Base-by-base conservation (phyloP, 495 filamentous ascomycete species). In the Annulohypoxylon stygium region DNA sequence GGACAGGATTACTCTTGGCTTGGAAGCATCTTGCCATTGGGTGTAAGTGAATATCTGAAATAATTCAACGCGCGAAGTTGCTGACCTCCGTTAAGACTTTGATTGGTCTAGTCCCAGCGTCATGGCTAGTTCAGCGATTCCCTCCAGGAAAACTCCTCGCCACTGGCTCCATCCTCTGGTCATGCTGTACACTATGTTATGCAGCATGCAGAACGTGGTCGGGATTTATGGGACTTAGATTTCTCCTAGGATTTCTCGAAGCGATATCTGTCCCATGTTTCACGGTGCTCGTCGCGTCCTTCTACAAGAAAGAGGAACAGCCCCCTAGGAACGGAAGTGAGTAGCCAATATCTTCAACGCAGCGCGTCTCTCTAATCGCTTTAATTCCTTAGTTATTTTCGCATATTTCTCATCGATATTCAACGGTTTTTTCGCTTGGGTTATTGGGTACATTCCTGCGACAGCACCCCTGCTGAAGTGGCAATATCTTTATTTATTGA, bases 1-100 rank as follows among this genome's bases (percentile, higher is more conserved):
- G 87, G 86, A 9, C 83, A 88, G 57, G 81, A 89, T 37, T 89
- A 88, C 70, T 83, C 82, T n/a, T 90, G 88, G 88, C 82, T 88
- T 14, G 78, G 78, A 14, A 76, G 72, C 26, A 78, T 78, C 51
- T 57, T 80, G 2, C 79, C 69, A 10, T 69, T 81, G n/a, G 79
- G 79, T 60, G 66, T 69, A 63, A 48, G 66, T 60, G 1, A 16
- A 37, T 37, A 50, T 8, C 45, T 26, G 6, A 7, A 54, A 26
- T 34, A 26, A n/a, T 14, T 62, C 1, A 12, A 34, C n/a, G 14
- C 20, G 30, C 5, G 3, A 30, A 18, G 4, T 43, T 16, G 45
- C 59, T 57, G 57, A 63, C 18, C 10, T 55, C 48, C 7, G 12
- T 37, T 6, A 8, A 62, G 74, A 74, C 71, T 9, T 59, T 80